Percentiles rank a stretch among this genome's conserved stretches.
These are phyloP conservation scores for Cercospora sojina DNA, from an alignment of 2,329 filamentous ascomycete species.

Conservation along the genomic window DNA sequence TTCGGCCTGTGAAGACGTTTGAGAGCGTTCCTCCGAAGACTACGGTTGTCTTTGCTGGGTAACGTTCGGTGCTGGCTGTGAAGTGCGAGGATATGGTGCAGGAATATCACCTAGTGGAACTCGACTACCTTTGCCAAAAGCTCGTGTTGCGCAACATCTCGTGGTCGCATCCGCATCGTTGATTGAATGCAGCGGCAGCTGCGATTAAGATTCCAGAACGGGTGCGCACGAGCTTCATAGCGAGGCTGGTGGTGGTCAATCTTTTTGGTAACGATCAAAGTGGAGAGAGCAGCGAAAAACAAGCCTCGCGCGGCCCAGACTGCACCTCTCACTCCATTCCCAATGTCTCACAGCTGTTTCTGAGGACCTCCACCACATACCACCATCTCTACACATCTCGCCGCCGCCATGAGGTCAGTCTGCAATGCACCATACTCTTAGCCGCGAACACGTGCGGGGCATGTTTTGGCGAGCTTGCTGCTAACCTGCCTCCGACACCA, in stretches of 20 bases:
- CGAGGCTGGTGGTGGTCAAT: background rate
- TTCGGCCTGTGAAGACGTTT: background rate
- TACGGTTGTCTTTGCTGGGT: background rate
- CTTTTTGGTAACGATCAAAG: background rate
- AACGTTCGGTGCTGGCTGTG: background rate
- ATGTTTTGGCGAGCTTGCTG: conserved; percentile 4
- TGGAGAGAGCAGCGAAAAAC: background rate
- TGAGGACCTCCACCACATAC: background rate
- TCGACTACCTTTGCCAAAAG: background rate
- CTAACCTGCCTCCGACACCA: background rate
- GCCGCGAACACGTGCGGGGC: background rate
- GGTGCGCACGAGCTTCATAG: background rate
- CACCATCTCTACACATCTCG: background rate
- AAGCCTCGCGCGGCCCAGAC: background rate
- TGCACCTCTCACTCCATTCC: background rate
- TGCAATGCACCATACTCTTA: background rate
- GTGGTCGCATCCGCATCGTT: background rate
- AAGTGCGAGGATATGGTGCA: background rate
- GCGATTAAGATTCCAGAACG: background rate
- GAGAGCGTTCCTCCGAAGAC: background rate
- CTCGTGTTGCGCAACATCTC: background rate
- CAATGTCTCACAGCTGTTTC: background rate
- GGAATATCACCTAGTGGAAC: background rate
- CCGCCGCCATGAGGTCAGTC: conserved; percentile 4
- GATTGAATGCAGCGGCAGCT: background rate